Evolutionary conservation across 2,329 filamentous ascomycete species (phyloP), one percentile per base, ranked within the genome.

Genomic region (Fusarium albosuccineum): DNA sequence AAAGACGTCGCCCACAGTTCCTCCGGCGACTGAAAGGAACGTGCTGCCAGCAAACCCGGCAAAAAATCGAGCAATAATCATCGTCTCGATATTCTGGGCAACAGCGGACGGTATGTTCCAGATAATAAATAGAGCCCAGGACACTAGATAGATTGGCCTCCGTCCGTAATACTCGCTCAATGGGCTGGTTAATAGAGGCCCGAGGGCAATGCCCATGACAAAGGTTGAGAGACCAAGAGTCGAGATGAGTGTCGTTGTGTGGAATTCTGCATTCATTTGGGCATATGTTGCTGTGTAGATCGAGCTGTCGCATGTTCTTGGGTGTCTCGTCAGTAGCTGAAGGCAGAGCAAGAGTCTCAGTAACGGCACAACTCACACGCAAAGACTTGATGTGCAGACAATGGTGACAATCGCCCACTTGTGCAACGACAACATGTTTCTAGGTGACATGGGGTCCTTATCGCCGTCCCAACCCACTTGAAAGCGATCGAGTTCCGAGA

Each of bases 81-180:
- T 89, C 2, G 92, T 95, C 64, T 87, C 78, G 13, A 93, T 91
- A 69, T 95, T 94, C 46, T 83, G 81, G 5, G 92, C 91, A 17
- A 94, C 87, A 0, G 92, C 92, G 56, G 89, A 92, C 0, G 92
- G 92, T 40, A 96, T 88, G 27, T 93, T 78, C 88, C 91, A 95
- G 54, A 95, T 86, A 26, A 92, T 71, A 74, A 93, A 96, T 67
- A 91, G 85, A 1, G 82, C 74, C 75, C 92, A 94, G 0, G 91
- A 91, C 10, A 82, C 78, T 22, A 96, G 82, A 74, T 95, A 96
- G 62, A 96, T 91, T 6, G 89, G 90, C 46, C 92, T 82, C 11
- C 93, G 86, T 16, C 93, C 93, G 74, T 92, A 94, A 27, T 70
- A 94, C 76, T 91, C 88, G 57, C 86, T 89, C 45, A 91, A 73